Percentiles rank a stretch among this genome's conserved stretches.
phyloP scores from a whole-genome alignment of 139 green algal genomes.

The Gonium pectorale region DNA sequence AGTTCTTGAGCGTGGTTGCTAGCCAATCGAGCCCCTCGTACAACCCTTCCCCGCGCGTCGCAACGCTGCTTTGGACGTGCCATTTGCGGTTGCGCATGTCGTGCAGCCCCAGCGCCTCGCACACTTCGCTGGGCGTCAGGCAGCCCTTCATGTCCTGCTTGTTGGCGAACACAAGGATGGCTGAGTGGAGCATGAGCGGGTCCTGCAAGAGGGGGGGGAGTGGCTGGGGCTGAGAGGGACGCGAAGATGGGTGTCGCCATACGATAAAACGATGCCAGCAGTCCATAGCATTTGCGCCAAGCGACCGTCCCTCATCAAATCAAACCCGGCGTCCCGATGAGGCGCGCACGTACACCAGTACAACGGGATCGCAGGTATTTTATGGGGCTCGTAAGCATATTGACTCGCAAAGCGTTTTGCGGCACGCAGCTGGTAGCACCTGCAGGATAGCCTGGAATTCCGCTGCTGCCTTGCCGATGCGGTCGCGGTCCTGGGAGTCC shows the following conservation, averaged over 20 bases:
- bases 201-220: conserved; percentile 79
- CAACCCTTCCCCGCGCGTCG: conserved; percentile 95
- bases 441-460: conserved; percentile 96
- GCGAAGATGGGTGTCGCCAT: too few species aligned
- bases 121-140: conserved; percentile 85
- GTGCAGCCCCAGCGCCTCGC: conserved; percentile 85
- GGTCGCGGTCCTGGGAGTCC: conserved; percentile 96
- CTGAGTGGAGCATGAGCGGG: conserved; percentile 62
- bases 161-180: conserved; percentile 98
- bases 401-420: too few species aligned
- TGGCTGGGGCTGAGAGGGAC: too few species aligned
- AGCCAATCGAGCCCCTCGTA: conserved; percentile 99
- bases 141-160: conserved; percentile 95
- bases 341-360: too few species aligned
- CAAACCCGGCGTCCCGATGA: too few species aligned
- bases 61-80: conserved; percentile 96
- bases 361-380: too few species aligned
- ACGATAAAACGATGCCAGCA: too few species aligned
- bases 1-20: conserved; percentile 28
- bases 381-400: too few species aligned
- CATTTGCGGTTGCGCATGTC: conserved; percentile 87
- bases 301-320: too few species aligned
- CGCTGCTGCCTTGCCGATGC: conserved; percentile 91
- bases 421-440: too few species aligned
- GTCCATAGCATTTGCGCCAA: too few species aligned